Evolutionary conservation across 75 land plant species (phyloP).

Genomic region (Isoetes taiwanensis): DNA sequence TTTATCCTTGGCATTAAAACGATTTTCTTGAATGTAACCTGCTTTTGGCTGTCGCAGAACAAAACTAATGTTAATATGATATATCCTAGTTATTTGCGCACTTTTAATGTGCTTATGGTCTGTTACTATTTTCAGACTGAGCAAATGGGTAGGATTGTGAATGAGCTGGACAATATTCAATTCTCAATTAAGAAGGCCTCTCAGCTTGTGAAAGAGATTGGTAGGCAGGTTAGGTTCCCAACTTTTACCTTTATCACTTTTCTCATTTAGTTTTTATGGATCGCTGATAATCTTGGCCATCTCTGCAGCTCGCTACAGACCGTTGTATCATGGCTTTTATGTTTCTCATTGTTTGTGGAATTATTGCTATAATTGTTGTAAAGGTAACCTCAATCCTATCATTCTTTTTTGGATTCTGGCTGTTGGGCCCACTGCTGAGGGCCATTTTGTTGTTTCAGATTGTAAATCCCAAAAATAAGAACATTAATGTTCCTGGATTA

Average conservation of each 20-base stretch:
- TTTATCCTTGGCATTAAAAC: too few relatives aligned
- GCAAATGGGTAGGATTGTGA: conserved; percentile 89
- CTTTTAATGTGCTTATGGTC: neutral
- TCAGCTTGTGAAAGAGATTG: conserved; percentile 86
- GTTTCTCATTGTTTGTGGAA: conserved; percentile 72
- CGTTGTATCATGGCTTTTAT: conserved; percentile 82
- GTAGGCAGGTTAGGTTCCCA: conserved; percentile 50
- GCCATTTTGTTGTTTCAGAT: conserved; percentile 25
- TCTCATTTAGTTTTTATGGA: too few relatives aligned
- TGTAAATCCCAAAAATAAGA: conserved; percentile 62
- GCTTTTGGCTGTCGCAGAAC: too few relatives aligned
- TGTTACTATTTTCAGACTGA: conserved; percentile 51
- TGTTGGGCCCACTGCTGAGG: neutral
- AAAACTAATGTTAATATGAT: too few relatives aligned
- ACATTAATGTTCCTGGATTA: conserved; percentile 59
- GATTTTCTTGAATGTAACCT: too few relatives aligned
- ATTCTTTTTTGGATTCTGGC: neutral
- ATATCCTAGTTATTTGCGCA: too few relatives aligned
- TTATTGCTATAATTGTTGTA: conserved; percentile 79
- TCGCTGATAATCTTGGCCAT: neutral
- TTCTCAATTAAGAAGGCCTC: conserved; percentile 92
- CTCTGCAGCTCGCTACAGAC: conserved; percentile 75
- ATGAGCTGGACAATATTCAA: conserved; percentile 82
- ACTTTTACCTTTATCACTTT: neutral
- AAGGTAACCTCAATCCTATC: conserved; percentile 35